Conservation (phyloP, 805 yeast species). For the Clavispora santaluciae region DNA sequence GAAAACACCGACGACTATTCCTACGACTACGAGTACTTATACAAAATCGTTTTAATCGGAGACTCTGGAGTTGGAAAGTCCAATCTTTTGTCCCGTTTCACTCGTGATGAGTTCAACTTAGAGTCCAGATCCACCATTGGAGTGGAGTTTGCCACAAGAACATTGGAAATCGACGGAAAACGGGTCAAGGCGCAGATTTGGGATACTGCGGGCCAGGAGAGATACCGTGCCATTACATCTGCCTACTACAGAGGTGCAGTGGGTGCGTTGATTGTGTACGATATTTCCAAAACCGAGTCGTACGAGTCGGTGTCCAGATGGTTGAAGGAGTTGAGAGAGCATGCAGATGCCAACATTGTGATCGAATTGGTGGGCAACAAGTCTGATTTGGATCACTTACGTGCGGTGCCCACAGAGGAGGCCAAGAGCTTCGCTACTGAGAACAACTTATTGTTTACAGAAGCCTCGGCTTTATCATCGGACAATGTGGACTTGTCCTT, state of each 20-base stretch:
- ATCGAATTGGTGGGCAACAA: conserved; percentile 92
- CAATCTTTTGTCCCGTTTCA: conserved; percentile 86
- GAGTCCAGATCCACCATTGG: conserved; percentile 96
- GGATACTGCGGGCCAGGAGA: conserved; percentile 99
- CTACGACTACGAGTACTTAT: conserved; percentile 82
- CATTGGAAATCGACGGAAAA: conserved; percentile 81
- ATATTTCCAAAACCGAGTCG: conserved; percentile 83
- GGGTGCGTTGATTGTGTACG: conserved; percentile 94
- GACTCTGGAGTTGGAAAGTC: conserved; percentile 98
- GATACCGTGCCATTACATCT: conserved; percentile 95
- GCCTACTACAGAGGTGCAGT: conserved; percentile 98
- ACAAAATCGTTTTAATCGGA: conserved; percentile 90
- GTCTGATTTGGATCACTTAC: conserved; percentile 81
- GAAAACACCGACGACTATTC: conserved; percentile 43
- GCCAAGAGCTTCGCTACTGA: conserved; percentile 93
- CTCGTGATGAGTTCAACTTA: conserved; percentile 91
- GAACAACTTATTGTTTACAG: conserved; percentile 87
- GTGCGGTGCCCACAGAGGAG: conserved; percentile 97
- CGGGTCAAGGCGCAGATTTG: conserved; percentile 88
- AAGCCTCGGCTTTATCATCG: conserved; percentile 90
- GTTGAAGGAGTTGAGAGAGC: conserved; percentile 85
- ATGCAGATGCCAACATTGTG: conserved; percentile 92
- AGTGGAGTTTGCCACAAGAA: conserved; percentile 96
- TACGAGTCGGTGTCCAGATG: conserved; percentile 84
- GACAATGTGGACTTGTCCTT: conserved; percentile 94